Evolutionary conservation across 805 yeast genomes (phyloP), one percentile per base, ranked within the genome.

Genomic region (Yamadazyma philogaea): DNA sequence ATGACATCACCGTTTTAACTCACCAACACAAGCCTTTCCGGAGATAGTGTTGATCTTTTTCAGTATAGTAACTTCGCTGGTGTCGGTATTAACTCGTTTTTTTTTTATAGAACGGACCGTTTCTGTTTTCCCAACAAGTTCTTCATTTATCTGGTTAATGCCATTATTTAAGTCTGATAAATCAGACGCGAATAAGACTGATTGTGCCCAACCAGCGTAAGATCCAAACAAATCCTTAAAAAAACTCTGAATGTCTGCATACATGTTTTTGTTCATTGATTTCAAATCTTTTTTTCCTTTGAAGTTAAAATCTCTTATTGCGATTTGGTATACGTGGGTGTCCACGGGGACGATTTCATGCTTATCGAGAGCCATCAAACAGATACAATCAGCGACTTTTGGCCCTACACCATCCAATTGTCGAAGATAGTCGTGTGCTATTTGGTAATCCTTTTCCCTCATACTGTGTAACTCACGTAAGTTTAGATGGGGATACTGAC

Each of bases 131-230:
- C 5, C 28, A 11, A 11, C 28, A 24, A 24, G n/a, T n/a, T n/a
- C 28, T 24, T 24, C 28, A 24, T 4, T 24, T 4, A 46, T 37
- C 20, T 46, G 37, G 38, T 59, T 59, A 7, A 80, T 62, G 1
- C 93, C 93, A 54, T 81, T 82, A 42, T 85, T 77, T 44, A 87
- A 70, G 46, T 85, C 89, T 38, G 66, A 64, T 42, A 90, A 71
- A 56, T 89, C 96, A 5, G 89, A 87, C 0, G 97, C 84, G 63
- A 90, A 90, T 44, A 90, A 69, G 8, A 91, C 88, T n/a, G 91
- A 84, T 56, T 91, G 99, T 0, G 98, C 98, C 99, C 99, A 93
- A 0, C 99, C 99, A 1, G 99, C 97, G 58, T 84, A 85, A 1
- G 77, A 77, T 0, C 96, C 97, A 91, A 96, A 93, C 34, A 81